Percentiles rank a stretch among this genome's conserved stretches.
Evolutionary conservation across 75 land plant species (phyloP).

Genomic region (Selaginella moellendorffii): DNA sequence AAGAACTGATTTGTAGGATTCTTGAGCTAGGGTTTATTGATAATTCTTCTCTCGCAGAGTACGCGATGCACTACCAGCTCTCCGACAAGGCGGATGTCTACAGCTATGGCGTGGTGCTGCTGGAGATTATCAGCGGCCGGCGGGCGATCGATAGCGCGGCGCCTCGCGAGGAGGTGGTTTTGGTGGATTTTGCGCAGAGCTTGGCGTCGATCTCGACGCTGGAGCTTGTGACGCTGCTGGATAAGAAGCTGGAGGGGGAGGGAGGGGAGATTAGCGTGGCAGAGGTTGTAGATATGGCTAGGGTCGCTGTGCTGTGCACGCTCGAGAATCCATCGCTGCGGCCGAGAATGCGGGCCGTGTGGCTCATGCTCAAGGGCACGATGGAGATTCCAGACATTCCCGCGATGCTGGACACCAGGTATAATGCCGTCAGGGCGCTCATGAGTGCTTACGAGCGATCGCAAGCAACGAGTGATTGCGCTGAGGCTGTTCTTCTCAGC

Average conservation of each 20-base stretch:
- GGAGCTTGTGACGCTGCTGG: not conserved
- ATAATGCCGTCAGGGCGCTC: not conserved
- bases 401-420: not conserved
- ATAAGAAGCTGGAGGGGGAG: not conserved
- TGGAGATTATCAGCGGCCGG: not conserved
- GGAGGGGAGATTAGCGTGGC: not conserved
- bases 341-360: not conserved
- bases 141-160: not conserved
- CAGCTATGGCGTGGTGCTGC: not conserved
- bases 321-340: not conserved
- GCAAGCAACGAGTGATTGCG: too few relatives aligned
- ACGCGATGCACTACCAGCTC: not conserved
- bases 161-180: not conserved
- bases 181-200: not conserved
- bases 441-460: not conserved
- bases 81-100: not conserved
- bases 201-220: not conserved
- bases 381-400: not conserved
- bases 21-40: too few relatives aligned
- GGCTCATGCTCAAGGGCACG: conserved; percentile 6
- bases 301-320: conserved; percentile 1
- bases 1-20: too few relatives aligned
- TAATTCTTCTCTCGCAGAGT: too few relatives aligned
- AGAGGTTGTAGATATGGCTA: conserved; percentile 4
- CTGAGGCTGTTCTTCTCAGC: too few relatives aligned